Evolutionary conservation across 2,329 filamentous ascomycete genomes (phyloP).

Genomic region (Fusarium scirpi): DNA sequence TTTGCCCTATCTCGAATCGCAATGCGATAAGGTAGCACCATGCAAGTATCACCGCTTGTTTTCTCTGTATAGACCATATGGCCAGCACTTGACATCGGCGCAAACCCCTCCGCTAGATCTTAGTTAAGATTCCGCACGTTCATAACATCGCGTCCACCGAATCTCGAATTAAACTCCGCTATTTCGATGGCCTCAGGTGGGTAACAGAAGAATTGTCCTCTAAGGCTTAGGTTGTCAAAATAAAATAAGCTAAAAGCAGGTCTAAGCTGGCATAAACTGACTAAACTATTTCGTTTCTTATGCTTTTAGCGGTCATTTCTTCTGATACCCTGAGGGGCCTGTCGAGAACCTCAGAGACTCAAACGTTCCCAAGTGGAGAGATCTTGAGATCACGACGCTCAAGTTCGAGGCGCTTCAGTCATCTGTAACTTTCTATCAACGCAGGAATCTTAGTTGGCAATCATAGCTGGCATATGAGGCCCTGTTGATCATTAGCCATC

Average conservation of each 20-base stretch:
- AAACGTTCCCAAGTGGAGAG: background rate
- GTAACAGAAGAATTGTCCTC: background rate
- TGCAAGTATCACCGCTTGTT: background rate
- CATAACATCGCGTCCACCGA: background rate
- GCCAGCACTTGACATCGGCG: background rate
- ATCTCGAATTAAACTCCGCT: background rate
- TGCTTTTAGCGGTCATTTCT: background rate
- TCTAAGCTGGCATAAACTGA: background rate
- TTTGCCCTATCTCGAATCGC: background rate
- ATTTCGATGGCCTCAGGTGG: background rate
- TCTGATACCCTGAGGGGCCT: background rate
- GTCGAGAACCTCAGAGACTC: background rate
- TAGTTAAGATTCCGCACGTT: background rate
- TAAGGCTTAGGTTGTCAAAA: background rate
- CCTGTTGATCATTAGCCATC: conserved; percentile 40
- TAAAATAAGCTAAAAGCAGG: background rate
- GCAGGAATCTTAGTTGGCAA: conserved; percentile 7
- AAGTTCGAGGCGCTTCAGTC: background rate
- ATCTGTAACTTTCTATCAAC: conserved; percentile 13
- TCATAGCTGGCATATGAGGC: conserved; percentile 20
- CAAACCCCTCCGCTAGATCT: background rate
- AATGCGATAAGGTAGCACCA: conserved; percentile 5
- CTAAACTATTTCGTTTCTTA: background rate
- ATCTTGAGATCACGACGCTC: background rate
- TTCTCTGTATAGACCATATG: background rate